Base-by-base conservation (phyloP, 805 yeast species). In the Blastobotrys terrestris region DNA sequence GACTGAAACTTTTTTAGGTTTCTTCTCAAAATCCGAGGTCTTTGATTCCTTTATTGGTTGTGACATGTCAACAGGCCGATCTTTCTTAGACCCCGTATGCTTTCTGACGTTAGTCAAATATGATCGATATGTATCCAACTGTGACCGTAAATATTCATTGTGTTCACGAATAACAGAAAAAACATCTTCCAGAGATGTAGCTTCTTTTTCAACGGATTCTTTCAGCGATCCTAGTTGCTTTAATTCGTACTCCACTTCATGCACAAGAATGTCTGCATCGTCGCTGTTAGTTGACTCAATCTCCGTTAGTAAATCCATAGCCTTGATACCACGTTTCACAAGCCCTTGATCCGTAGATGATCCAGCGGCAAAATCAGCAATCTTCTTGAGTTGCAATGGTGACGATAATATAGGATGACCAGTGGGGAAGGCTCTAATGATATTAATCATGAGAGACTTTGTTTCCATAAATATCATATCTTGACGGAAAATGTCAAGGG, bases 111-210 rank as follows among this genome's bases (percentile, higher is more conserved):
- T 69, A 49, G 57, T 49, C 51, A 70, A 57, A 53, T 70, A 70
- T 20, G 71, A 66, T 31, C 66, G 57, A 58, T 67, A 70, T 3
- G 71, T 68, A 41, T 68, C 68, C 19, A 70, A 54, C 56, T 70
- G 73, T 2, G 65, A 54, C 31, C 61, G 56, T 16, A 70, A 62
- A 48, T 70, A 68, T 49, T 64, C 68, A 46, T 70, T 69, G 52
- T 67, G 72, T 41, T 70, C 72, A 7, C 63, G 49, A 21, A 69
- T 67, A 15, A 64, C 60, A 8, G 57, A 44, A 50, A 59, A 63
- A 4, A 68, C 73, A 11, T 60, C 60, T 44, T 65, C 63, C 14
- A 70, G 58, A 11, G 69, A 63, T 14, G 43, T 46, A 18, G 67
- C 58, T 53, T 70, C 73, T 18, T 53, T 60, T 18, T 60, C 61